Evolutionary conservation across 2,329 filamentous ascomycete genomes (phyloP).

Genomic region (Nemania abortiva): DNA sequence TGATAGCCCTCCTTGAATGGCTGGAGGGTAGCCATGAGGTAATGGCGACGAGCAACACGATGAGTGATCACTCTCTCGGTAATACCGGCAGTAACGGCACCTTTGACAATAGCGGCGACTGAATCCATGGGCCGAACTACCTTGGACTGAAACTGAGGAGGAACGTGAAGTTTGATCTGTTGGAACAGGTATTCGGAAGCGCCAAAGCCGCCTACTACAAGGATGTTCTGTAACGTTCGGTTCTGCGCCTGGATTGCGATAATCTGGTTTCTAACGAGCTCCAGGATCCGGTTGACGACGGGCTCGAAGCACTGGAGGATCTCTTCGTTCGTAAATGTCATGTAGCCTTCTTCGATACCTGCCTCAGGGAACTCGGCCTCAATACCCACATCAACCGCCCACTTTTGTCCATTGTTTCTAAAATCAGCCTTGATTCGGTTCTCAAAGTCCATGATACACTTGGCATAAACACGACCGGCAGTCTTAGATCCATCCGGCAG

Average conservation of each 20-base stretch:
- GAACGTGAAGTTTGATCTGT: conserved; percentile 98
- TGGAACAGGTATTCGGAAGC: conserved; percentile 99
- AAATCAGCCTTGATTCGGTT: conserved; percentile 99
- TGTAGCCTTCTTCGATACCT: conserved; percentile 98
- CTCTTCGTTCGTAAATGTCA: conserved; percentile 99
- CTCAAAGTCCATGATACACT: conserved; percentile 99
- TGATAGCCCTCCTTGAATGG: conserved; percentile 99
- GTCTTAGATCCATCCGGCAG: conserved; percentile 96
- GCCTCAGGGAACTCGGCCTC: conserved; percentile 98
- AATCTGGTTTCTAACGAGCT: conserved; percentile 97
- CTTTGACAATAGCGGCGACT: conserved; percentile 97
- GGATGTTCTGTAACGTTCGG: conserved; percentile 90
- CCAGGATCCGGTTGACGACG: conserved; percentile 95
- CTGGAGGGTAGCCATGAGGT: conserved; percentile 98
- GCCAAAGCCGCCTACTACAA: conserved; percentile 98
- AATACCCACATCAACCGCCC: conserved; percentile 98
- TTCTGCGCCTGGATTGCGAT: conserved; percentile 99
- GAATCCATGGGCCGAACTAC: conserved; percentile 99
- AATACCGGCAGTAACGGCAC: conserved; percentile 96
- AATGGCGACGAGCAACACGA: conserved; percentile 95
- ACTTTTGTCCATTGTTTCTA: conserved; percentile 98
- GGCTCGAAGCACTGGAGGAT: conserved; percentile 99
- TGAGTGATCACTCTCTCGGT: conserved; percentile 97
- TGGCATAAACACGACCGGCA: conserved; percentile 97
- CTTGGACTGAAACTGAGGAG: conserved; percentile 97